Evolutionary conservation across 2,329 filamentous ascomycete genomes (phyloP), one percentile per base, ranked within the genome.

Genomic region (Juglanconis oblonga): DNA sequence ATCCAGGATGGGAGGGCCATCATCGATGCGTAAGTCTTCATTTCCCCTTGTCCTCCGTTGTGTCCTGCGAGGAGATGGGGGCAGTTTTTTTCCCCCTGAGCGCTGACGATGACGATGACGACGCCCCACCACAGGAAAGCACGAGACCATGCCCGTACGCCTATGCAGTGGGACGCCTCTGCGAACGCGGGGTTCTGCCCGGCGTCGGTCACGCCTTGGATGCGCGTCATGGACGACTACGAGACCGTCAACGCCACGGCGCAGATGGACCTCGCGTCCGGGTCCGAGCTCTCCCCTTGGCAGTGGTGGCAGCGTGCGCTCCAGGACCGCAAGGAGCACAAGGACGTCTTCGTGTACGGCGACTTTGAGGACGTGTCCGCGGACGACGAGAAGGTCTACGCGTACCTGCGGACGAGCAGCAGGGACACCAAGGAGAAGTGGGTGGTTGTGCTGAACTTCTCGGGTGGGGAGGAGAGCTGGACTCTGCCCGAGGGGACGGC

Each of bases 91-190:
- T 29, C n/a, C 24, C 24, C 24, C 24, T 24, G 24, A 24, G 24
- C 24, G 24, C 24, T 24, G 24, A 24, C 24, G 24, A 24, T 2
- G 17, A 24, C 17, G 17, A 24, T 2, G 24, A 24, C 24, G 24
- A 24, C 24, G 24, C 2, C 24, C 24, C 24, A 24, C 75, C 0
- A 11, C 59, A 61, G 59, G 2, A 61, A 61, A 58, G 59, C 59
- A 61, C 74, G 89, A 29, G 89, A 92, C 71, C 89, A 92, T 70
- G 85, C 84, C 7, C 80, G 89, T 50, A 86, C 87, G 0, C 89
- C 89, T 0, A 87, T 92, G 72, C 88, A 91, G 68, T 92, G 89
- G 89, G 79, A 85, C 63, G 68, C 72, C n/a, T 76, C 73, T 1
- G 68, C 74, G 0, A 81, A 91, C 62, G 87, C 78, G 0, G 89